Base-by-base conservation (phyloP, 768 basidiomycete genomes). In the Tremella fuciformis region DNA sequence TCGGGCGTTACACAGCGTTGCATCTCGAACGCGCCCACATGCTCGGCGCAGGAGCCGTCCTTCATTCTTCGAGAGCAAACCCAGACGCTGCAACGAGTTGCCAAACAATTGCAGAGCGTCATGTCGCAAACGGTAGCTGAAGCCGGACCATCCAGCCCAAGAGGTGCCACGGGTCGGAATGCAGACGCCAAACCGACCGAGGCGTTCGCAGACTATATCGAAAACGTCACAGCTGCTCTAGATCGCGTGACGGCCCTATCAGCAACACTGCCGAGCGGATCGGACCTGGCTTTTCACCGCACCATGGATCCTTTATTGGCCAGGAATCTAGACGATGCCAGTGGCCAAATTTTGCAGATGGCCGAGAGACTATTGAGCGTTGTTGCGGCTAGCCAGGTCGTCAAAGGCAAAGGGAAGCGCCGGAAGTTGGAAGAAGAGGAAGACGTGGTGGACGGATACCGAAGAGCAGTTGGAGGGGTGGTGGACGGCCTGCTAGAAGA, bases 231-330 rank as follows among this genome's bases (percentile, higher is more conserved):
- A 24, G 42, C 57, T 19, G 67, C 73, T 46, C 63, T 79, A 3
- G 69, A 75, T 21, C 56, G 46, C 15, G 52, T 77, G 2, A 79
- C 78, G 8, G 60, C 64, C 3, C 64, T 72, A 25, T 78, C 77
- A 4, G 64, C 71, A 2, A 50, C 47, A 7, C 63, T 80, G 7
- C 79, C 79, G 13, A 49, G 50, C 8, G 87, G 91, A 2, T 62
- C 80, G 13, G 93, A 97, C 78, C 80, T 98, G 57, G 78, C 81
- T n/a, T 97, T 92, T 76, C 89, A 96, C 77, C 86, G 89, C 21
- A 88, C 92, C 1, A 83, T 98, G 62, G 87, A 93, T 74, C 77
- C 83, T 3, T 80, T 77, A 1, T 81, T 96, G 54, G 87, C 86
- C 1, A 80, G 80, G 54, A 83, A 85, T 41, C 77, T 96, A 37